Conservation (phyloP, 2,329 filamentous ascomycete species). For the Hypoxylon sp. region DNA sequence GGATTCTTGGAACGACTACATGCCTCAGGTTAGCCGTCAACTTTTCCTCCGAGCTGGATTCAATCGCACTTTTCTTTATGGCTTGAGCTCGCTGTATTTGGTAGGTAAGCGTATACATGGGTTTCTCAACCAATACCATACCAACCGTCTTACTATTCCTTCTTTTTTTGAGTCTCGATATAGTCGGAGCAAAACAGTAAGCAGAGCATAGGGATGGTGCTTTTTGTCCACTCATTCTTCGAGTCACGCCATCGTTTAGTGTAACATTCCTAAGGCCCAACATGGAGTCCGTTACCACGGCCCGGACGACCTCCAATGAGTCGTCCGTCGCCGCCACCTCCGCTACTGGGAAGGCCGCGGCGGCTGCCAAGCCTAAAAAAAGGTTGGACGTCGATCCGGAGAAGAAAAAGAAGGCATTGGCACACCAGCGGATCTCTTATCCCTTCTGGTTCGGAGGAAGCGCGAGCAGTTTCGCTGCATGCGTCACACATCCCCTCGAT, state of each 20-base stretch:
- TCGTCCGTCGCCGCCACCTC: constrained; percentile 43
- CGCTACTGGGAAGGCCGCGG: constrained; percentile 44
- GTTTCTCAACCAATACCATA: constrained; percentile 10
- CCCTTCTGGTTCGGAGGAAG: constrained; percentile 98
- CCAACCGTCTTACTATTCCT: constrained; percentile 25
- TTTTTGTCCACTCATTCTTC: constrained; percentile 35
- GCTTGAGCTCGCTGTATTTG: constrained; percentile 41
- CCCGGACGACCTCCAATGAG: constrained; percentile 41
- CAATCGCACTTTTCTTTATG: constrained; percentile 44
- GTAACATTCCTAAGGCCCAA: constrained; percentile 42
- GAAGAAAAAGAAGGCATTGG: constrained; percentile 56
- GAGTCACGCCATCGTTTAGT: constrained; percentile 34
- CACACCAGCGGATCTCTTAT: constrained; percentile 65
- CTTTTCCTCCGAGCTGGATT: constrained; percentile 34
- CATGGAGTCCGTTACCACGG: constrained; percentile 50
- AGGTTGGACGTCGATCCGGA: constrained; percentile 12
- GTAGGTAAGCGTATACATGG: constrained; percentile 36
- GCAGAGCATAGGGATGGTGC: constrained; percentile 40
- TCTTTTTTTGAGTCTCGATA: constrained; percentile 3
- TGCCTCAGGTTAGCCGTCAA: constrained; percentile 33
- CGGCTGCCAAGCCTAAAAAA: constrained; percentile 45
- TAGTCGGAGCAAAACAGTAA: constrained; percentile 33
- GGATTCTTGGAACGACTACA: constrained; percentile 21
- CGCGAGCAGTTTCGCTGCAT: constrained; percentile 90
- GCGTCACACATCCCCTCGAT: constrained; percentile 93